Conservation (phyloP, 208 protist species). For the Wallacemonas rigidus region DNA sequence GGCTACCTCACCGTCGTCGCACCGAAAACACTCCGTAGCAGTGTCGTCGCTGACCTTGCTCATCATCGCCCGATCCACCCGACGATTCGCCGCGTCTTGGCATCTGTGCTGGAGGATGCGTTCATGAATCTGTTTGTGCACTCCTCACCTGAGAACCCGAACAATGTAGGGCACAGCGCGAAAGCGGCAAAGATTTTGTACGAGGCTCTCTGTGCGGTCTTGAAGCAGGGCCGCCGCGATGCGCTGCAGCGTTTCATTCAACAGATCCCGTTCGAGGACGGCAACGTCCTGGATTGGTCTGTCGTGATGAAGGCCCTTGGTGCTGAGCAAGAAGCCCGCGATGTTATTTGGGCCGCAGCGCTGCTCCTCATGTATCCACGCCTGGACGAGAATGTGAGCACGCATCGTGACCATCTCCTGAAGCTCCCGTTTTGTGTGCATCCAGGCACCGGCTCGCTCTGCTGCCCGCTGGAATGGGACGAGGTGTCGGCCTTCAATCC, state of each 20-base stretch:
- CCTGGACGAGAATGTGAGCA: slow-evolving; percentile 97
- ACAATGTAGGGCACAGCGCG: slow-evolving; percentile 58
- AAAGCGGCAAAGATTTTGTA: slow-evolving; percentile 74
- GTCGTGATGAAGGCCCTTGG: slow-evolving; percentile 52
- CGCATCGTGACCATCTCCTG: slow-evolving; percentile 96
- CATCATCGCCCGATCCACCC: slow-evolving; percentile 83
- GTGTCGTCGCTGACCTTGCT: slow-evolving; percentile 63
- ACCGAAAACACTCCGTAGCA: slow-evolving; percentile 58
- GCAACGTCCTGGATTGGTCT: slow-evolving; percentile 69
- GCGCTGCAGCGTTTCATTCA: slow-evolving; percentile 56
- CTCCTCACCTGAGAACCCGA: slow-evolving; percentile 61
- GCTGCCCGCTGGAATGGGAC: slow-evolving; percentile 83
- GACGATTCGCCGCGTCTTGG: slow-evolving; percentile 62
- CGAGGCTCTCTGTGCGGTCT: slow-evolving; percentile 56
- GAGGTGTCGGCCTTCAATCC: slow-evolving; percentile 74
- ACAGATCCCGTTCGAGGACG: slow-evolving; percentile 51
- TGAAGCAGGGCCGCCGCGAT: slow-evolving; percentile 75
- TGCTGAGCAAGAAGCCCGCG: slow-evolving; percentile 35
- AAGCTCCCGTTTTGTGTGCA: slow-evolving; percentile 99
- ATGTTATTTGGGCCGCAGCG: slow-evolving; percentile 61
- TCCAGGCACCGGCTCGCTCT: slow-evolving; percentile 89
- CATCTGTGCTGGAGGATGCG: slow-evolving; percentile 48
- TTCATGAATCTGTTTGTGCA: slow-evolving; percentile 76
- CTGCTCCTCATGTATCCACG: slow-evolving; percentile 94
- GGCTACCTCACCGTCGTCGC: slow-evolving; percentile 91